A percentile compares a stretch with the other conserved stretches of the same genome.
These are phyloP conservation scores for Mytilinidion resinicola DNA, from an alignment of 495 filamentous ascomycete genomes.

Conservation along the genomic window DNA sequence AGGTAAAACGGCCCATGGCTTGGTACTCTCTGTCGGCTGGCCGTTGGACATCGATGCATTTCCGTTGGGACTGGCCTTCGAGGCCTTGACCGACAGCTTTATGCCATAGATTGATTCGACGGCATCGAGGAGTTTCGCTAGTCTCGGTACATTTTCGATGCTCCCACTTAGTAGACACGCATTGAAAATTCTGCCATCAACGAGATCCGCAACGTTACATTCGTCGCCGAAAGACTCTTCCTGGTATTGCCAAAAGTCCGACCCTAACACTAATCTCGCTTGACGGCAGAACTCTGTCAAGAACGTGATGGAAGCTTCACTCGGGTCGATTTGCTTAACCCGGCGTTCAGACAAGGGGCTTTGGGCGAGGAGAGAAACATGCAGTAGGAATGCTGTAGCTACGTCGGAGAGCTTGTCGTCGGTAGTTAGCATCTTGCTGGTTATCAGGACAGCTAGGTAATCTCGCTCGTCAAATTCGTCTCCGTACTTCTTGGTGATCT, in stretches of 20 bases:
- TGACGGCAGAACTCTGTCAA: slow-evolving; percentile 12
- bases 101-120: background rate
- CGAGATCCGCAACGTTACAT: slow-evolving; percentile 53
- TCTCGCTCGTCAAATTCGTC: slow-evolving; percentile 16
- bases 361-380: slow-evolving; percentile 32
- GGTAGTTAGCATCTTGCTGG: slow-evolving; percentile 1
- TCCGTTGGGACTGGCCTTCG: background rate
- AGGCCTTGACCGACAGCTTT: background rate
- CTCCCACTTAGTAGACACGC: slow-evolving; percentile 10
- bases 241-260: slow-evolving; percentile 9
- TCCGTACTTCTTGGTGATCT: background rate
- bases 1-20: slow-evolving; percentile 44
- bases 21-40: background rate
- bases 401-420: background rate
- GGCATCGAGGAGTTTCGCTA: slow-evolving; percentile 12
- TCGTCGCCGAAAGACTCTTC: background rate
- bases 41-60: background rate
- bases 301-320: slow-evolving; percentile 13
- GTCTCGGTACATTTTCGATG: background rate
- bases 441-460: slow-evolving; percentile 6
- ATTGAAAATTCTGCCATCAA: slow-evolving; percentile 60
- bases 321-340: background rate
- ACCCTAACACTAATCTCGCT: slow-evolving; percentile 5
- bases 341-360: slow-evolving; percentile 30
- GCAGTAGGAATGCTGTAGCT: slow-evolving; percentile 28